phyloP scores from a whole-genome alignment of 768 basidiomycete genomes.

The Coprinopsis marcescibilis region DNA sequence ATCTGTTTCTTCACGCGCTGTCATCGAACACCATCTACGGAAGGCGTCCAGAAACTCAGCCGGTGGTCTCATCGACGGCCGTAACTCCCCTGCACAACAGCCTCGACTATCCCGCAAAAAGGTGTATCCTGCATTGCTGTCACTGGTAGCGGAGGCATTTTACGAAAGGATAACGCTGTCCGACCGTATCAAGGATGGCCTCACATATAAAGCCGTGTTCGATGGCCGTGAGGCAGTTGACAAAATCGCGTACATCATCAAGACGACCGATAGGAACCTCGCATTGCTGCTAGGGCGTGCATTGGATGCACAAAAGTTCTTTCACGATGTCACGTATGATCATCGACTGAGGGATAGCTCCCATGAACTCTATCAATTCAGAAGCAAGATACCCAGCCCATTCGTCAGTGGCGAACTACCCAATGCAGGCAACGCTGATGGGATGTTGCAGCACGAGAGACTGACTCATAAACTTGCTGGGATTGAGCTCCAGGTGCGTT shows the following conservation, averaged over 20 bases:
- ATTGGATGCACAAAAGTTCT: slow-evolving; percentile 96
- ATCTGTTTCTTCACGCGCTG: slow-evolving; percentile 43
- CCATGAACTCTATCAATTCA: slow-evolving; percentile 90
- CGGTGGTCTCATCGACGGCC: slow-evolving; percentile 29
- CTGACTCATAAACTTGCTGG: slow-evolving; percentile 3
- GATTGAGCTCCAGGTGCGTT: slow-evolving; percentile 8
- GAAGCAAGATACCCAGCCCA: slow-evolving; percentile 74
- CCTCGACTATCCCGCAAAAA: slow-evolving; percentile 44
- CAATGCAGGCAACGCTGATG: slow-evolving; percentile 17
- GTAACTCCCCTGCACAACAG: slow-evolving; percentile 36
- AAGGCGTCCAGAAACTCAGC: slow-evolving; percentile 24
- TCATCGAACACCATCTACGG: slow-evolving; percentile 27
- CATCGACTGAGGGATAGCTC: slow-evolving; percentile 88
- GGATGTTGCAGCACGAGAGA: slow-evolving; percentile 18
- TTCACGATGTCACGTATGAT: slow-evolving; percentile 99
- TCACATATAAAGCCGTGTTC: slow-evolving; percentile 94
- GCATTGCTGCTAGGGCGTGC: slow-evolving; percentile 93
- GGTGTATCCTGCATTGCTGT: slow-evolving; percentile 94
- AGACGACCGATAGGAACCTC: slow-evolving; percentile 94
- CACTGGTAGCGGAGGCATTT: slow-evolving; percentile 92
- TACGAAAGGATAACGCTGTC: slow-evolving; percentile 68
- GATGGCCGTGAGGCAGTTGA: slow-evolving; percentile 97
- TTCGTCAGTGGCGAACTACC: slow-evolving; percentile 75
- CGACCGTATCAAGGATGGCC: slow-evolving; percentile 88
- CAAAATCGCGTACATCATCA: slow-evolving; percentile 96